Evolutionary conservation across 768 basidiomycete genomes (phyloP), one percentile per base, ranked within the genome.

Genomic region (Macrolepiota fuliginosa): DNA sequence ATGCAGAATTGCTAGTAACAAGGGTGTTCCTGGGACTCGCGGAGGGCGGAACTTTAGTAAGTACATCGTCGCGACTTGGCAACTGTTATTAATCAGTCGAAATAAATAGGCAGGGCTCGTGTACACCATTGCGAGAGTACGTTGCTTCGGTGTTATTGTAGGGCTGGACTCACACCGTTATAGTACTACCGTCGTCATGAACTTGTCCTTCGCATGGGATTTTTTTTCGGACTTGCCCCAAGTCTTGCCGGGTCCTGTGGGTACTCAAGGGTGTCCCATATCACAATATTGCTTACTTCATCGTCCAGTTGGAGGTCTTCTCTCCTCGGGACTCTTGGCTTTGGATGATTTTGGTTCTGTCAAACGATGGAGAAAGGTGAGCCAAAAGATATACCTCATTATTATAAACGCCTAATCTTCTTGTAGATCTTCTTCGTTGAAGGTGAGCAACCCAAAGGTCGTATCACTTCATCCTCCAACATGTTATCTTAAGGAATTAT

Each of bases 31-130:
- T 81, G 17, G 78, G 78, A 37, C 69, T 79, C 15, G 72, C 76
- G 25, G 79, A 81, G 64, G 77, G 76, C 13, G 79, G 79, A 29
- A 77, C 77, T 0, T 61, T 81, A 70, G 78, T 78, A 54, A 29
- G 73, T 68, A 39, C 7, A 19, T 1, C 60, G 17, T 29, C 45
- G 27, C 13, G 35, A 35, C 19, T 40, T 57, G 19, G 13, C 29
- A 19, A 2, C 29, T 29, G 57, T 36, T 39, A 46, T 56, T 54
- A 59, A 19, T 46, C 29, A 24, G 10, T 57, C 22, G 10, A 17
- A 29, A 45, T 56, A 42, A 49, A 32, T 61, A 77, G 76, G 73
- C 77, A 11, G 79, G 77, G 3, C 63, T 81, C 54, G 71, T 75
- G 12, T 79, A 79, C 55, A 67, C 73, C 25, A 56, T 80, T 32